Conservation (phyloP, 2,329 filamentous ascomycete species). For the Didymella glomerata region DNA sequence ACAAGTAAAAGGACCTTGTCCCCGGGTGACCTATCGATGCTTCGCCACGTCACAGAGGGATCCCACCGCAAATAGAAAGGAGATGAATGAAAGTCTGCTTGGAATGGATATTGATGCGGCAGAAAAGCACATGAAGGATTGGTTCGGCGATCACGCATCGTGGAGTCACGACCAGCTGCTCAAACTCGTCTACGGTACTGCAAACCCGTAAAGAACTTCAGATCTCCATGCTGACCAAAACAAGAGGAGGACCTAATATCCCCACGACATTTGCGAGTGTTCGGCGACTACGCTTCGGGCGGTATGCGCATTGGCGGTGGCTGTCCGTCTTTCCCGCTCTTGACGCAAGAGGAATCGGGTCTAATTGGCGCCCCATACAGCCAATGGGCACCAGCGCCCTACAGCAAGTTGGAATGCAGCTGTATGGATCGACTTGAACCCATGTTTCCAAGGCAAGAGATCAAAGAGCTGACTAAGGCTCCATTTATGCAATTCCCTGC, state of each 20-base stretch:
- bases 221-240: neutral
- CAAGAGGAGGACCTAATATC: neutral
- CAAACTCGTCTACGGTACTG: neutral
- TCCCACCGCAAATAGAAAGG: neutral
- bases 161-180: conserved; percentile 24
- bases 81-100: neutral
- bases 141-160: conserved; percentile 23
- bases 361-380: neutral
- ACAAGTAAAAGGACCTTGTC: neutral
- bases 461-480: neutral
- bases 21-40: neutral
- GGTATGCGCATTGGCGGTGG: neutral
- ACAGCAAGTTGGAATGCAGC: neutral
- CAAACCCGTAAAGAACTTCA: neutral
- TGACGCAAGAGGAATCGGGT: neutral
- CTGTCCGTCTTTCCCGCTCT: conserved; percentile 2
- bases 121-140: conserved; percentile 21
- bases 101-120: conserved; percentile 23
- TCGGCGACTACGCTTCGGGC: neutral
- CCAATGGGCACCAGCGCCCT: neutral
- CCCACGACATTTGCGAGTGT: neutral
- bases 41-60: neutral
- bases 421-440: neutral
- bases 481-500: conserved; percentile 6
- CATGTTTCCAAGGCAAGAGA: neutral